A percentile compares a stretch with the other conserved stretches of the same genome.
Conservation (phyloP, 139 green algal genomes). For the Coelastrella sp. region DNA sequence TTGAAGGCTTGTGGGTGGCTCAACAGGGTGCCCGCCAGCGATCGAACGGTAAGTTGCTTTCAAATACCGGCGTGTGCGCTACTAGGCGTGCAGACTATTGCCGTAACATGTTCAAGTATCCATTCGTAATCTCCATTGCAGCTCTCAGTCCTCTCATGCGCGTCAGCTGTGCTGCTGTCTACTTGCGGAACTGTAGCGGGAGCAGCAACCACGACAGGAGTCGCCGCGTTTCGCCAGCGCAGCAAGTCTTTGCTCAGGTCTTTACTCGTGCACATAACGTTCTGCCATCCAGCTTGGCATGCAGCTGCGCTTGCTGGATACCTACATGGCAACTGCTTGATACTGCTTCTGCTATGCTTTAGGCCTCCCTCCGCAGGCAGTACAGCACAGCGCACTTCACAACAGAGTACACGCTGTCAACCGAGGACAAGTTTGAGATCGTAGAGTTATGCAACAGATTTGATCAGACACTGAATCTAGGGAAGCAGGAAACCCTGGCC, state of each 20-base stretch:
- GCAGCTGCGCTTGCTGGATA: no score
- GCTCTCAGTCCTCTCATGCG: no score
- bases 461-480: slow-evolving; percentile 43
- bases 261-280: background rate
- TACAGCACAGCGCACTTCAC: slow-evolving; percentile 29
- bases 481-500: slow-evolving; percentile 30
- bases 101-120: background rate
- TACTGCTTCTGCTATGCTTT: background rate
- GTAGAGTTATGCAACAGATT: slow-evolving; percentile 53
- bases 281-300: background rate
- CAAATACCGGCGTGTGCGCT: no score
- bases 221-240: no score
- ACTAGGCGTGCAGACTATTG: background rate
- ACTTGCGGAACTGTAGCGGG: no score
- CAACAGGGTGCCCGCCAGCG: background rate
- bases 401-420: slow-evolving; percentile 27
- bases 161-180: no score
- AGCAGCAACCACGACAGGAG: no score
- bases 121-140: background rate
- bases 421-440: slow-evolving; percentile 52
- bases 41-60: background rate
- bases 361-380: background rate
- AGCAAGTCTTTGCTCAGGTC: no score
- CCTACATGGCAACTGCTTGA: background rate
- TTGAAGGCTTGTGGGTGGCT: background rate